A percentile compares a stretch with the other conserved stretches of the same genome.
Evolutionary conservation across 352 stramenopile genomes (phyloP).

Genomic region (Phytophthora citricola): DNA sequence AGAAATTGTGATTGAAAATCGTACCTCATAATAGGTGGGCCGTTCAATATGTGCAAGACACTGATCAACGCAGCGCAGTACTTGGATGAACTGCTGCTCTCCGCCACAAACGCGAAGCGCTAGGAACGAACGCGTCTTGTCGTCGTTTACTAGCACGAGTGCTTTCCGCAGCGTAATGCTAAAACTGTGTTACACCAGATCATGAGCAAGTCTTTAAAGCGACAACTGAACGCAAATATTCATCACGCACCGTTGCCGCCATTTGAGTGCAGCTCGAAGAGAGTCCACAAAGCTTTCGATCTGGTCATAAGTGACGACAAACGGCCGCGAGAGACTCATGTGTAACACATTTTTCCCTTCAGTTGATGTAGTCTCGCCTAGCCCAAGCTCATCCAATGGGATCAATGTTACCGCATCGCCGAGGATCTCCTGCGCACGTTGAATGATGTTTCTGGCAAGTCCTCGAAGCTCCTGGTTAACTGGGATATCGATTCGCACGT

Average conservation of each 20-base stretch:
- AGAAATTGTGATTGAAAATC: not conserved
- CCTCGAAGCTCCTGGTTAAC: constrained; percentile 32
- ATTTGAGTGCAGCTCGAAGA: constrained; percentile 73
- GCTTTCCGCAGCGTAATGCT: constrained; percentile 41
- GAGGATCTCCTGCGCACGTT: constrained; percentile 39
- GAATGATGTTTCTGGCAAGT: constrained; percentile 37
- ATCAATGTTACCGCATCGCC: constrained; percentile 41
- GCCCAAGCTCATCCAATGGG: constrained; percentile 35
- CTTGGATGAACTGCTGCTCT: constrained; percentile 38
- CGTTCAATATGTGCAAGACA: constrained; percentile 61
- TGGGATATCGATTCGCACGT: constrained; percentile 63
- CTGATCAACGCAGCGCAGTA: constrained; percentile 65
- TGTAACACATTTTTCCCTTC: constrained; percentile 41
- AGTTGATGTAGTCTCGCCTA: constrained; percentile 5
- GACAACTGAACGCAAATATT: not conserved
- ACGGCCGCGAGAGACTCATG: constrained; percentile 81
- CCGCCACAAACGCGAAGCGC: constrained; percentile 57
- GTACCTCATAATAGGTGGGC: constrained; percentile 73
- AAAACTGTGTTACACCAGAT: constrained; percentile 49
- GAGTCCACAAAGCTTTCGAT: constrained; percentile 75
- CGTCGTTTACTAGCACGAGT: constrained; percentile 75
- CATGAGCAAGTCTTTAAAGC: not conserved
- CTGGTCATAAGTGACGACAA: constrained; percentile 72
- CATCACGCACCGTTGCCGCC: constrained; percentile 57
- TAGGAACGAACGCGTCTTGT: constrained; percentile 78